Base-by-base conservation (phyloP, 176 grass and related monocot species). In the Echinochloa phyllopogon region DNA sequence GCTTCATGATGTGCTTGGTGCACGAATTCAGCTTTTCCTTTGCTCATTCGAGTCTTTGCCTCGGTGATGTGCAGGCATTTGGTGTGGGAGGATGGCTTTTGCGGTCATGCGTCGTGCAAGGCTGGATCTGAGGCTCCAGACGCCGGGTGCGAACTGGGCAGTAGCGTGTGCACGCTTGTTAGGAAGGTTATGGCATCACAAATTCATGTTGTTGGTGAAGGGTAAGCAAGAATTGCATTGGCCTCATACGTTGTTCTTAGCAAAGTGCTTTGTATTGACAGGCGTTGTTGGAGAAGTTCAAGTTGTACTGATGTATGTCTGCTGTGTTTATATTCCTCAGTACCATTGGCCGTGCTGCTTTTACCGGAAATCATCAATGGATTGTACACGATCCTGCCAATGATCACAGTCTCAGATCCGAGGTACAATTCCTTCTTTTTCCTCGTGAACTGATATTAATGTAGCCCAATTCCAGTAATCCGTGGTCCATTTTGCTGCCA, bases 81-180 rank as follows among this genome's bases (percentile, higher is more conserved):
- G 45, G 91, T 93, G 57, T 98, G 92, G 92, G 93, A 93, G 82
- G 95, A 98, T 37, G 93, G 93, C 12, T 93, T 66, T 40, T 98
- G 91, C 15, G 76, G 89, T 41, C 84, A 91, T 36, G 40, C 80
- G 33, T 86, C 75, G 17, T 87, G 85, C 71, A 39, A 75, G 0
- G 43, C 45, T 7, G 81, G 81, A 84, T 91, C 75, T 84, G 85
- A 80, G 80, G 75, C 50, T 67, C 78, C 84, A 27, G 88, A 91
- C 24, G 61, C 25, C 24, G 84, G 78, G 8, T 61, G 85, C 6
- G 74, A 83, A 85, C 41, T 69, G 13, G 49, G 84, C 14, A 86
- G 74, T n/a, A 21, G 36, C 1, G 69, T 92, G 61, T 65, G 81
- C 77, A 52, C 49, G 66, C 90, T 95, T 75, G 86, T 95, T 77